Percentiles rank a stretch among this genome's conserved stretches.
Evolutionary conservation across 495 filamentous ascomycete genomes (phyloP).

Genomic region (Friedmanniomyces simplex): DNA sequence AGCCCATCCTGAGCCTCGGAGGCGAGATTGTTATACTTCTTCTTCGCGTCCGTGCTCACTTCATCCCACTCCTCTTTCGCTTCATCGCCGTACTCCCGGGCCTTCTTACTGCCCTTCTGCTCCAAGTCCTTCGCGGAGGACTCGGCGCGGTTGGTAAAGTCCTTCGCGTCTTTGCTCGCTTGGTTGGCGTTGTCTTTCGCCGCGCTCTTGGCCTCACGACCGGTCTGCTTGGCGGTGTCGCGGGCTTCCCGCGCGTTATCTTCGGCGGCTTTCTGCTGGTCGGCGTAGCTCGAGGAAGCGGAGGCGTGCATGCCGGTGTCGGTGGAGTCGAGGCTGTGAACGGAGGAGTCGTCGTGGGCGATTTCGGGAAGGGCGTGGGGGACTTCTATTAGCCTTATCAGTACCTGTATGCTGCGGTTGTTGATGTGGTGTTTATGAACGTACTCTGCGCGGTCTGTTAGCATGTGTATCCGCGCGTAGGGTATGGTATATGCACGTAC

Average conservation of each 20-base stretch:
- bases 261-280: constrained; percentile 6
- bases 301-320: not conserved
- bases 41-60: not conserved
- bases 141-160: constrained; percentile 3
- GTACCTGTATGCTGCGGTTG: not conserved
- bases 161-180: not conserved
- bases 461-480: not conserved
- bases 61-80: not conserved
- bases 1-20: not conserved
- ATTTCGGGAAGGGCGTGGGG: constrained; percentile 44
- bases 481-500: constrained; percentile 15
- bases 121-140: not conserved
- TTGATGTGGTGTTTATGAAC: not conserved
- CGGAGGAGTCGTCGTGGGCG: constrained; percentile 46
- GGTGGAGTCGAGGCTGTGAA: constrained; percentile 35
- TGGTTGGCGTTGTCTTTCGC: not conserved
- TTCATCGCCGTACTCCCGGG: not conserved
- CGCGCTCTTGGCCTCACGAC: not conserved
- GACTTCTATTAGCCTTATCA: constrained; percentile 4
- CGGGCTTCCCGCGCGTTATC: not conserved
- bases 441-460: not conserved
- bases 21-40: constrained; percentile 2
- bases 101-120: not conserved
- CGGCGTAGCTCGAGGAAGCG: constrained; percentile 6
- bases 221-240: not conserved